Percentiles rank a stretch among this genome's conserved stretches.
Evolutionary conservation across 2,329 filamentous ascomycete genomes (phyloP).

Genomic region (Arthrobotrys megalospora): DNA sequence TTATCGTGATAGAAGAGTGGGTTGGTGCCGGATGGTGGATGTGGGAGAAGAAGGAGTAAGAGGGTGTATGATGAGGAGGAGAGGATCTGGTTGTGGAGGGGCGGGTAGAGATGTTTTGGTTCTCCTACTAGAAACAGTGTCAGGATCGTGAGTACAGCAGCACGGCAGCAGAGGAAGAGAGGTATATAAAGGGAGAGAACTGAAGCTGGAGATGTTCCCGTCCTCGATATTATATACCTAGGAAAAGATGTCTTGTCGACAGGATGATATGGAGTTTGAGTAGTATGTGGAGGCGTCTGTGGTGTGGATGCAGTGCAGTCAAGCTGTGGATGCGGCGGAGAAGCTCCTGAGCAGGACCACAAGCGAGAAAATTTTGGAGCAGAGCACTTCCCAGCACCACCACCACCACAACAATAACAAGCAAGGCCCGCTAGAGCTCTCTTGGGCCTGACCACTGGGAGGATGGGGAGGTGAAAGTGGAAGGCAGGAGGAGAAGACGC

Average conservation of each 20-base stretch:
- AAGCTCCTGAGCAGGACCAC: conserved; percentile 32
- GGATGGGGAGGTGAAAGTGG: neutral
- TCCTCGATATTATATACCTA: conserved; percentile 11
- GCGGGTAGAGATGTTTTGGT: conserved; percentile 57
- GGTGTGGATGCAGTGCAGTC: conserved; percentile 47
- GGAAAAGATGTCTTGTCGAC: conserved; percentile 21
- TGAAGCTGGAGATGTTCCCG: conserved; percentile 16
- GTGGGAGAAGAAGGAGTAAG: neutral
- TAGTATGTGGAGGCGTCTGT: conserved; percentile 30
- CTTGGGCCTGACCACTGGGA: conserved; percentile 1
- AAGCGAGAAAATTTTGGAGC: conserved; percentile 56
- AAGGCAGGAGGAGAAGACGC: neutral
- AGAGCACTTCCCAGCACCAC: conserved; percentile 12
- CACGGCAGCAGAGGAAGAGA: conserved; percentile 13
- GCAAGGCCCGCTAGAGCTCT: neutral
- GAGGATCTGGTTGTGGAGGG: conserved; percentile 55
- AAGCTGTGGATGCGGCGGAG: conserved; percentile 35
- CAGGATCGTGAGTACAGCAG: conserved; percentile 40
- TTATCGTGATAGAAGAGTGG: conserved; percentile 62
- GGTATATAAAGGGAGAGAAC: conserved; percentile 9
- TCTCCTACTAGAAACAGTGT: conserved; percentile 60
- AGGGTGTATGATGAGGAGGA: conserved; percentile 25
- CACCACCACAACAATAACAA: conserved; percentile 24
- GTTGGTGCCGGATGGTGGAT: conserved; percentile 54
- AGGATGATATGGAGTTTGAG: neutral